phyloP scores from a whole-genome alignment of 208 protist species.

The Herpetomonas muscarum region DNA sequence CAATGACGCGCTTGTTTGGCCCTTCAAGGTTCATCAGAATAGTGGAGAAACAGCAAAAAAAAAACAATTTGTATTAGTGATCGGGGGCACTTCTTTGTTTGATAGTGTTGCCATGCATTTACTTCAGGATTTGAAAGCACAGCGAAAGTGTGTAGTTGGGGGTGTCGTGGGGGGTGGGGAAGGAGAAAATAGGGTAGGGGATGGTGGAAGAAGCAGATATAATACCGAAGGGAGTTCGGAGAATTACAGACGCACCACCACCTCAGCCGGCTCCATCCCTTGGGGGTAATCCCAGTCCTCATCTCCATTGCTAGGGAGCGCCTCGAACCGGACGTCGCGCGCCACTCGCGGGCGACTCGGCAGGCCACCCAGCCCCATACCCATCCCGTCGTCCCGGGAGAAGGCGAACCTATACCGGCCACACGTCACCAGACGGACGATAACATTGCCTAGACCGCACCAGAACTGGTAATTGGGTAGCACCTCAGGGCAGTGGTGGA shows the following conservation, averaged over 20 bases:
- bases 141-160: too few species aligned
- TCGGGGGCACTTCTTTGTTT: too few species aligned
- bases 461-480: conserved; percentile 79
- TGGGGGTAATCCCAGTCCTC: conserved; percentile 28
- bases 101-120: too few species aligned
- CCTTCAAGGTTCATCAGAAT: too few species aligned
- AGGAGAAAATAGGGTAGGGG: background rate
- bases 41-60: too few species aligned
- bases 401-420: conserved; percentile 18
- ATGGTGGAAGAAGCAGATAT: conserved; percentile 6
- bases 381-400: conserved; percentile 3
- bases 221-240: conserved; percentile 1
- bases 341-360: conserved; percentile 21
- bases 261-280: conserved; percentile 40
- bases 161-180: background rate
- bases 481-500: conserved; percentile 65
- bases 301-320: conserved; percentile 43
- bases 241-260: conserved; percentile 28
- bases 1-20: too few species aligned
- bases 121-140: too few species aligned
- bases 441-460: conserved; percentile 23
- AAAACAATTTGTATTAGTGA: too few species aligned
- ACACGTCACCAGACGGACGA: conserved; percentile 43
- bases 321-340: conserved; percentile 43
- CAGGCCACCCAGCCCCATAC: conserved; percentile 13